Conservation (phyloP, 768 basidiomycete genomes). For the Boletus rex-veris region DNA sequence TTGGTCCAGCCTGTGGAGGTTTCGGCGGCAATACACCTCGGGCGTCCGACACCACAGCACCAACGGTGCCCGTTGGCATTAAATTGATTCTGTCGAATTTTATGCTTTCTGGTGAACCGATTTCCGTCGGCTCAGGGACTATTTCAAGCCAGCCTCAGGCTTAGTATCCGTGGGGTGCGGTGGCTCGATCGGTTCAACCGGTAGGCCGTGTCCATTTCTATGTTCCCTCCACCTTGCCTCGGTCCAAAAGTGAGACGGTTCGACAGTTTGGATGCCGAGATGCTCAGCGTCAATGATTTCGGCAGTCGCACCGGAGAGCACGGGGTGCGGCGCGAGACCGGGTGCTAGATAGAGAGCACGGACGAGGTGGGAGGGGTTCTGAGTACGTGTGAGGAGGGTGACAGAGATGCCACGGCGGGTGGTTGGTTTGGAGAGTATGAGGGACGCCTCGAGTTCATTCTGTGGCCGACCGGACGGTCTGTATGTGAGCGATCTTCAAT, state of each 20-base stretch:
- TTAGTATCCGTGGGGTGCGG: constrained; percentile 10
- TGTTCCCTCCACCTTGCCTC: constrained; percentile 74
- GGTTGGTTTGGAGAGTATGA: constrained; percentile 70
- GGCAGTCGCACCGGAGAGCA: constrained; percentile 64
- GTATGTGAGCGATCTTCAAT: background rate
- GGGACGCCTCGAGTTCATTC: constrained; percentile 80
- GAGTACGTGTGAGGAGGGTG: constrained; percentile 61
- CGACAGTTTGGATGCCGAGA: constrained; percentile 56
- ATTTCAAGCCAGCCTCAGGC: constrained; percentile 4
- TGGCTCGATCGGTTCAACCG: constrained; percentile 55
- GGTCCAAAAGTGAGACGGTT: constrained; percentile 78
- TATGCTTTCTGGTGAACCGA: constrained; percentile 12
- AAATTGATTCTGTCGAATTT: constrained; percentile 43
- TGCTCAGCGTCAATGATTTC: constrained; percentile 53
- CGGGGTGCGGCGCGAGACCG: constrained; percentile 56
- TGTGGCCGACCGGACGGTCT: constrained; percentile 23
- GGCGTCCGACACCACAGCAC: constrained; percentile 75
- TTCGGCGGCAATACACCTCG: constrained; percentile 63
- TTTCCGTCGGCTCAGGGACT: constrained; percentile 12
- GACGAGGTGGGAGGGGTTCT: constrained; percentile 72
- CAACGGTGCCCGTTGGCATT: constrained; percentile 75
- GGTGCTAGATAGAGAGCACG: constrained; percentile 72
- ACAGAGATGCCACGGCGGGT: constrained; percentile 61
- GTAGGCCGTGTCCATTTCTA: constrained; percentile 56
- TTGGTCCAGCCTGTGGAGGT: constrained; percentile 86